phyloP scores from a whole-genome alignment of 2,329 filamentous ascomycete genomes.

The Penicillium verrucosum region DNA sequence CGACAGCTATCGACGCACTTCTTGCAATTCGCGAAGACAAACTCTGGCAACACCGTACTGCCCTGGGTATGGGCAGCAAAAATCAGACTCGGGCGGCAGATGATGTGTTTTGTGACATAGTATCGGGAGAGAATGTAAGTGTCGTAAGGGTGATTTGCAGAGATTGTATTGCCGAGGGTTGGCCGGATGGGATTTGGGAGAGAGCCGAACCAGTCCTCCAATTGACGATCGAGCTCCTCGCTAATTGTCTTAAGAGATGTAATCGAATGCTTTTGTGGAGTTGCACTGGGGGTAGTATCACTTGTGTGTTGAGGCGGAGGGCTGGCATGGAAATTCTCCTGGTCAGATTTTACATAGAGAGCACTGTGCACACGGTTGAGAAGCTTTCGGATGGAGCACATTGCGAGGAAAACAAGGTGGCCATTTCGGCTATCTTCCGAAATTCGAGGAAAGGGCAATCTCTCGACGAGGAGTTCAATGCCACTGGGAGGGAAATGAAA shows the following conservation, averaged over 20 bases:
- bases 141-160: conserved; percentile 9
- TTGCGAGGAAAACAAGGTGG: conserved; percentile 16
- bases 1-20: conserved; percentile 18
- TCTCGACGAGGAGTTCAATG: conserved; percentile 15
- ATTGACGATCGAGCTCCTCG: conserved; percentile 15
- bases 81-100: conserved; percentile 16
- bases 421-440: conserved; percentile 9
- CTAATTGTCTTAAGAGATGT: conserved; percentile 14
- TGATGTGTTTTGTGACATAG: conserved; percentile 17
- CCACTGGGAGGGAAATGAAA: conserved; percentile 18
- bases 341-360: conserved; percentile 16
- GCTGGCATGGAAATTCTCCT: background rate
- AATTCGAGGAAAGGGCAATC: conserved; percentile 15
- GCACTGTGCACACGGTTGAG: conserved; percentile 16
- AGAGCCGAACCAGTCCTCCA: conserved; percentile 14
- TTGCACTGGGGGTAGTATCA: background rate
- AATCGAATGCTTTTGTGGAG: conserved; percentile 5
- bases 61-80: conserved; percentile 9
- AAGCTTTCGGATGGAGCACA: conserved; percentile 19
- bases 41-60: conserved; percentile 4
- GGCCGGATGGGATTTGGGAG: conserved; percentile 15
- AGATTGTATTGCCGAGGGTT: conserved; percentile 8
- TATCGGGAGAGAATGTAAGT: conserved; percentile 16
- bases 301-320: background rate
- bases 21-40: conserved; percentile 13